Base-by-base conservation (phyloP, 352 stramenopile genomes). In the Globisporangium okanoganense region DNA sequence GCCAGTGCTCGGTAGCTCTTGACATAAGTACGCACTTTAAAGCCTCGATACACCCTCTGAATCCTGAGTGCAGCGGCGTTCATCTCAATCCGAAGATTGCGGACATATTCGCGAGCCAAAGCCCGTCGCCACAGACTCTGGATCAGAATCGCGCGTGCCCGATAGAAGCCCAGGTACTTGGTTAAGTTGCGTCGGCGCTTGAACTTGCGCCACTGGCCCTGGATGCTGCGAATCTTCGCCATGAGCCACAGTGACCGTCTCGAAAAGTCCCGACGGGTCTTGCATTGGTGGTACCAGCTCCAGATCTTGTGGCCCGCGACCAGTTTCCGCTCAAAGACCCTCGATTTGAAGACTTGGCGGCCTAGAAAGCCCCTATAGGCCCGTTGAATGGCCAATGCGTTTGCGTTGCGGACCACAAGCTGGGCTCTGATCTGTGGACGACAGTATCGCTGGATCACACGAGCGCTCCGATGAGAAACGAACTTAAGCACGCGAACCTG, bases 171-270 rank as follows among this genome's bases (percentile, higher is more conserved):
- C n/a, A 88, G 45, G 41, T 79, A 78, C 24, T 61, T 63, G 10
- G 56, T 65, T 8, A 88, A 71, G 36, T 68, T 72, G 13, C 56
- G 29, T 35, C 71, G 60, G 3, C 61, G 67, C 45, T 69, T 62
- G 55, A 81, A 74, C 40, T 73, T 78, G 2, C 78, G 67, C 76
- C 81, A 92, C 41, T 90, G 72, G 13, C 71, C 63, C 64, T 92
- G 78, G 59, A 89, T 82, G 40, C 58, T 68, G 57, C 63, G 67
- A 27, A 88, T 71, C 56, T 84, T 85, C 13, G 33, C 18, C n/a
- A 86, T 50, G 3, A 87, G 72, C 78, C 78, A 87, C 2, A 58
- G 61, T 0, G 78, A 72, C 5, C 76, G 71, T 13, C 27, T 56
- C 12, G 36, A 55, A 13, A 79, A 69, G 8, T 87, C 63, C 3